A percentile compares a stretch with the other conserved stretches of the same genome.
phyloP scores from a whole-genome alignment of 2,329 filamentous ascomycete species.

The Plenodomus tracheiphilus region DNA sequence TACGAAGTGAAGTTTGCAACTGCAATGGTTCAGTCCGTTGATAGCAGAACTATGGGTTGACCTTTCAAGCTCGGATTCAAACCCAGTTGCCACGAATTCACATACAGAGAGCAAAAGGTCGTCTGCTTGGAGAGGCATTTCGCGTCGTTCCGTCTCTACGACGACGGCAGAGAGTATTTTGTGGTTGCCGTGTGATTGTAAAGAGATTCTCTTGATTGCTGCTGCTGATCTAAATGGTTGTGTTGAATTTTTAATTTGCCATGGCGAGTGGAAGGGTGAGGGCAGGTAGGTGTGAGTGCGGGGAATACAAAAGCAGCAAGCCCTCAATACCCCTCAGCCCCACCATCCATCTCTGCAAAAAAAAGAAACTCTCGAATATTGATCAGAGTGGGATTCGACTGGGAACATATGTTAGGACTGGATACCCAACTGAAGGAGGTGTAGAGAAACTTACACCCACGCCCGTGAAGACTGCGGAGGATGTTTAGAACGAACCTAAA shows the following conservation, averaged over 20 bases:
- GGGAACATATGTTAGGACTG: not conserved
- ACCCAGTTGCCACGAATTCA: not conserved
- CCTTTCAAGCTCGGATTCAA: too few species aligned
- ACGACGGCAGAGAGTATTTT: too few species aligned
- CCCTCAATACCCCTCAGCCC: too few species aligned
- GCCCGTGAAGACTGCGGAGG: constrained; percentile 28
- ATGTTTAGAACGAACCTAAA: constrained; percentile 10
- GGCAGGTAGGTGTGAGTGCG: too few species aligned
- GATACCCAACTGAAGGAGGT: not conserved
- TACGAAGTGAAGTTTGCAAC: constrained; percentile 42
- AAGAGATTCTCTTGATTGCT: too few species aligned
- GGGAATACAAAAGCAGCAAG: too few species aligned
- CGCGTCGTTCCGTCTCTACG: too few species aligned
- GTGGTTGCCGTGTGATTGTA: too few species aligned
- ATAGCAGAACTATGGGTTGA: too few species aligned
- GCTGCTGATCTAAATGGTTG: not conserved
- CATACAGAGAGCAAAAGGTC: constrained; percentile 35
- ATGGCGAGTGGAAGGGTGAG: too few species aligned
- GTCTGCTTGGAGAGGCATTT: constrained; percentile 28
- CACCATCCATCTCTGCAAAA: not conserved
- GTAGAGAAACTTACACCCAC: constrained; percentile 17
- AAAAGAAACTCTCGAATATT: constrained; percentile 1
- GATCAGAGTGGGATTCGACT: constrained; percentile 29
- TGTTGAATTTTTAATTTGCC: not conserved
- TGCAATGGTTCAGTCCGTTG: constrained; percentile 9